Percentiles rank a stretch among this genome's conserved stretches.
These are phyloP conservation scores for Butyriboletus appendiculatus DNA, from an alignment of 1,284 basidiomycete genomes.

Conservation along the genomic window DNA sequence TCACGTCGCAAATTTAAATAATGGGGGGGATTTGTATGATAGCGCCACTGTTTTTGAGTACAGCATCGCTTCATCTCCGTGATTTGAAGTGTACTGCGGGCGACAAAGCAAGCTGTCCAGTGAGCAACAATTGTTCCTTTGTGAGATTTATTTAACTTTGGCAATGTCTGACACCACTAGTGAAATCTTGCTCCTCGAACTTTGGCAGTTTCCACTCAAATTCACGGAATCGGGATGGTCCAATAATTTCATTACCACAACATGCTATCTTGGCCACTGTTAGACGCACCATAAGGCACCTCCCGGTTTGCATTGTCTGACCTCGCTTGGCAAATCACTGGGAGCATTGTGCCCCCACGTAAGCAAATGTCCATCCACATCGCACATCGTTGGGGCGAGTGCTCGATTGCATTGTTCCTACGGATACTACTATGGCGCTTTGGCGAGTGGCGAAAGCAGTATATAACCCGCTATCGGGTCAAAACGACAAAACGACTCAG, in stretches of 20 bases:
- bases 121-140: not conserved
- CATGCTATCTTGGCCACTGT: slow-evolving; percentile 4
- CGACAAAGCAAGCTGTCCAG: not conserved
- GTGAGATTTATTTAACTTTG: slow-evolving; percentile 10
- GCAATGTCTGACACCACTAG: not conserved
- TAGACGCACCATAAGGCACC: slow-evolving; percentile 1
- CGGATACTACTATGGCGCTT: slow-evolving; percentile 13
- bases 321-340: slow-evolving; percentile 1
- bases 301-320: slow-evolving; percentile 22
- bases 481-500: not conserved
- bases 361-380: slow-evolving; percentile 13
- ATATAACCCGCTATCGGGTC: slow-evolving; percentile 22
- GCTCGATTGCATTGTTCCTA: slow-evolving; percentile 27
- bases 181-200: not conserved
- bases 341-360: slow-evolving; percentile 3
- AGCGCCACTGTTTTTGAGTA: slow-evolving; percentile 1
- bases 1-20: not conserved
- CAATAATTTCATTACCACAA: not conserved
- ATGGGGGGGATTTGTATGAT: not conserved
- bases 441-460: slow-evolving; percentile 29
- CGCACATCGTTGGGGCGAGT: slow-evolving; percentile 6
- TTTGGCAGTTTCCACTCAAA: not conserved
- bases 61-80: too few relatives aligned
- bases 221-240: not conserved
- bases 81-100: too few relatives aligned